Percentiles rank a stretch among this genome's conserved stretches.
These are phyloP conservation scores for Xanthoconium separans DNA, from an alignment of 1,284 basidiomycete species.

Conservation along the genomic window DNA sequence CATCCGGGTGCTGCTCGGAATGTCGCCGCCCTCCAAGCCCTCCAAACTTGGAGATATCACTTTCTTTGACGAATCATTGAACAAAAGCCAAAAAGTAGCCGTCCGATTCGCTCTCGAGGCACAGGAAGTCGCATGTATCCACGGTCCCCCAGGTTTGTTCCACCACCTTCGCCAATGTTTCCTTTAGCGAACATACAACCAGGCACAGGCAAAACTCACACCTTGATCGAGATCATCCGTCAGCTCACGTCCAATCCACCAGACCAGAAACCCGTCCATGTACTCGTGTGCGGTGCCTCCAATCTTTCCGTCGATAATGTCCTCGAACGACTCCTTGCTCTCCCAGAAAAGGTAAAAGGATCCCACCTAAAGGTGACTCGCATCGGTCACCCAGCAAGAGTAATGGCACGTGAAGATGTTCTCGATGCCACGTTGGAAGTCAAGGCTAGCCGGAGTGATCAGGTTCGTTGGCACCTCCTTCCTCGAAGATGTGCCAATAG, in stretches of 20 bases:
- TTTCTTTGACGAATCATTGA: conserved; percentile 79
- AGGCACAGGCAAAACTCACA: conserved; percentile 93
- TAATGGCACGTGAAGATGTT: conserved; percentile 72
- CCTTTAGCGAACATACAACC: conserved; percentile 5
- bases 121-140: conserved; percentile 87
- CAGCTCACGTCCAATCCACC: conserved; percentile 64
- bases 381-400: conserved; percentile 90
- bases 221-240: conserved; percentile 86
- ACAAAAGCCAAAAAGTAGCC: conserved; percentile 82
- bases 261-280: conserved; percentile 45
- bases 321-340: conserved; percentile 72
- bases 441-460: conserved; percentile 77
- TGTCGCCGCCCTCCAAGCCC: conserved; percentile 38
- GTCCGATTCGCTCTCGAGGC: conserved; percentile 73
- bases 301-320: conserved; percentile 94
- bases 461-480: conserved; percentile 39
- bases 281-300: conserved; percentile 89
- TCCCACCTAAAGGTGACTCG: conserved; percentile 68
- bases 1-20: conserved; percentile 66
- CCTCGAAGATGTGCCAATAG: neutral
- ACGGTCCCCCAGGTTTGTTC: conserved; percentile 84
- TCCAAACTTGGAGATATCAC: conserved; percentile 42
- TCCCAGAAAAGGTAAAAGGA: conserved; percentile 38
- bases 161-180: neutral
- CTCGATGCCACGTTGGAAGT: conserved; percentile 85